Evolutionary conservation across 768 basidiomycete species (phyloP).

Genomic region (Suillus variegatus): DNA sequence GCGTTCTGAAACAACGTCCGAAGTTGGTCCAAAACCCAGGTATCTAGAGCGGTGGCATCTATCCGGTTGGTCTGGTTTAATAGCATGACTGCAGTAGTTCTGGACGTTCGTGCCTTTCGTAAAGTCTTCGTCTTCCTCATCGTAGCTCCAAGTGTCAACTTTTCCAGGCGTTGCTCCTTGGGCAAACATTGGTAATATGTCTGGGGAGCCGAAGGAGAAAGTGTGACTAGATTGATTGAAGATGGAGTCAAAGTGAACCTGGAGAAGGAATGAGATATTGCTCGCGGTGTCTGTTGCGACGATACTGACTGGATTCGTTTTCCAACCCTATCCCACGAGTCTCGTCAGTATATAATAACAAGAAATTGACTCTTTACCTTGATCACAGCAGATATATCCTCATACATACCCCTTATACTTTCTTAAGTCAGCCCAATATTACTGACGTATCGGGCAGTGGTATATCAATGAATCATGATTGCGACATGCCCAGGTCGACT

Average conservation of each 20-base stretch:
- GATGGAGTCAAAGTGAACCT: conserved; percentile 83
- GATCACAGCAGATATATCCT: conserved; percentile 86
- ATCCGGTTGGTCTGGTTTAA: background rate
- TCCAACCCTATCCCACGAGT: conserved; percentile 64
- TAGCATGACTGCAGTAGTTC: background rate
- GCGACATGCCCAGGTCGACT: conserved; percentile 89
- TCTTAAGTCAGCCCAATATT: conserved; percentile 8
- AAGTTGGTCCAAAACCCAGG: conserved; percentile 80
- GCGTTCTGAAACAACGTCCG: conserved; percentile 62
- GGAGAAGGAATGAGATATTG: conserved; percentile 11
- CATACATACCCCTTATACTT: conserved; percentile 79
- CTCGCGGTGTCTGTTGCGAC: background rate
- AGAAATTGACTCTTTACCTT: conserved; percentile 48
- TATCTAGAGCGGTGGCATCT: conserved; percentile 79
- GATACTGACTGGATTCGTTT: conserved; percentile 67
- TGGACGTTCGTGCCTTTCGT: conserved; percentile 60
- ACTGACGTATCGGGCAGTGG: background rate
- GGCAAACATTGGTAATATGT: conserved; percentile 87
- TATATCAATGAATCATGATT: conserved; percentile 76
- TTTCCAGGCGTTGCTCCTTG: conserved; percentile 69
- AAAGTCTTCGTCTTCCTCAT: conserved; percentile 81
- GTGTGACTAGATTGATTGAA: conserved; percentile 81
- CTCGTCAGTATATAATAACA: background rate
- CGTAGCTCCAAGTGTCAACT: conserved; percentile 76
- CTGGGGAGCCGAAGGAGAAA: conserved; percentile 85